Base-by-base conservation (phyloP, 257 asterid genomes). In the Nicotiana knightiana region DNA sequence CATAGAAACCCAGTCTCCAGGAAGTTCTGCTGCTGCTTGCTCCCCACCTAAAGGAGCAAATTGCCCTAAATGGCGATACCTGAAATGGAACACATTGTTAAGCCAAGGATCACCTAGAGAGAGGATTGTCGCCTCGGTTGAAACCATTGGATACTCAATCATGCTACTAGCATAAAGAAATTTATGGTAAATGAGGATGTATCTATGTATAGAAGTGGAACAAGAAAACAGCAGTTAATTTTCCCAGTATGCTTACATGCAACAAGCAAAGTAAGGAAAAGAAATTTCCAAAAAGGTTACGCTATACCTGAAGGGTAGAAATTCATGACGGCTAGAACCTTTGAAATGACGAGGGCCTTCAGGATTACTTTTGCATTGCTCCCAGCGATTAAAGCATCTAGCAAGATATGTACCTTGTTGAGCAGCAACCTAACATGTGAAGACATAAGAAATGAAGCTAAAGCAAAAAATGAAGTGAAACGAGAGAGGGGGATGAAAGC, bases 41-140 rank as follows among this genome's bases (percentile, higher is more conserved):
- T 94, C 98, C 28, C 97, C 98, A 82, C 99, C 99, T 87, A 96
- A 81, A 46, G 98, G 98, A 51, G 99, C 99, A 81, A 96, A 96
- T 81, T 94, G 98, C 80, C 99, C 99, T 11, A 94, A 86, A 89
- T 96, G 99, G 85, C 89, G 89, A 93, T 95, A 95, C 91, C 98
- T 95, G 83, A 6, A 87, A 73, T 26, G 35, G 11, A 10, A 54
- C 58, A 65, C 62, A 32, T 54, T 37, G 61, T 61, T 35, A 57
- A 18, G 64, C 53, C 32, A 79, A 48, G 58, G 4, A 54, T 67
- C 54, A 11, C 37, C 16, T 6, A 35, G 51, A 66, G 75, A 21
- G 16, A 21, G 76, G 76, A 35, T 67, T 18, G 30, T 35, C 43
- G 54, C 24, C 51, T 66, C 33, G 5, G 15, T 67, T 17, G 28